phyloP scores from a whole-genome alignment of 169 alveolate genomes.

The Plasmodium cynomolgi region DNA sequence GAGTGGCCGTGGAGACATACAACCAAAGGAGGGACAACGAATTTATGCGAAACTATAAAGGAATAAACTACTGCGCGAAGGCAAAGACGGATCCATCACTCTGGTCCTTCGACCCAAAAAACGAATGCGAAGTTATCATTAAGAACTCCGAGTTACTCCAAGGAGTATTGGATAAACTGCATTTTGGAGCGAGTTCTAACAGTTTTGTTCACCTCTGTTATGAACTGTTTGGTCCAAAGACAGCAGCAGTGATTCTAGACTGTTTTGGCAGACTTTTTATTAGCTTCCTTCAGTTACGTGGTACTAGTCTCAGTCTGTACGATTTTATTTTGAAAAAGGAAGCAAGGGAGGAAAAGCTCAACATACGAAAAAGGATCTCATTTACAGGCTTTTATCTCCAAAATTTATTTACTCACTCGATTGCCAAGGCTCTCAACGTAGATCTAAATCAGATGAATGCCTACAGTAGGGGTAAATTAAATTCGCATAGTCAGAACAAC shows the following conservation, averaged over 20 bases:
- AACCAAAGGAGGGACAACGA: constrained; percentile 76
- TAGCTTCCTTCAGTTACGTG: constrained; percentile 93
- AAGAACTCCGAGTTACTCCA: constrained; percentile 93
- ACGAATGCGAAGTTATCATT: constrained; percentile 86
- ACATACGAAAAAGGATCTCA: constrained; percentile 80
- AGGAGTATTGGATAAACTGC: constrained; percentile 98
- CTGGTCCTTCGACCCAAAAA: constrained; percentile 90
- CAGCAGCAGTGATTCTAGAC: constrained; percentile 94
- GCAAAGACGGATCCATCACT: constrained; percentile 91
- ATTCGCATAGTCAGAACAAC: background rate
- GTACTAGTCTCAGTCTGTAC: constrained; percentile 95
- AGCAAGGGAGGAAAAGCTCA: constrained; percentile 88
- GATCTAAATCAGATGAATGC: constrained; percentile 2
- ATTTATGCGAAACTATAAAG: constrained; percentile 78
- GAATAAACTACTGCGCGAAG: constrained; percentile 82
- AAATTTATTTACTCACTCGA: constrained; percentile 74
- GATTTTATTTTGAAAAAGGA: constrained; percentile 92
- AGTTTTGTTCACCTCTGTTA: constrained; percentile 96
- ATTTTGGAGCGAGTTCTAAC: constrained; percentile 96
- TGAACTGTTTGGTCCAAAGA: constrained; percentile 94
- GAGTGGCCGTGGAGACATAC: constrained; percentile 78
- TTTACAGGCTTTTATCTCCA: constrained; percentile 82
- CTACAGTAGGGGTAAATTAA: constrained; percentile 1
- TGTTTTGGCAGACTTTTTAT: constrained; percentile 93
- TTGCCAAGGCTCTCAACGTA: constrained; percentile 44